These are phyloP conservation scores for Priceomyces castillae DNA, from an alignment of 805 yeast genomes.

Conservation along the genomic window DNA sequence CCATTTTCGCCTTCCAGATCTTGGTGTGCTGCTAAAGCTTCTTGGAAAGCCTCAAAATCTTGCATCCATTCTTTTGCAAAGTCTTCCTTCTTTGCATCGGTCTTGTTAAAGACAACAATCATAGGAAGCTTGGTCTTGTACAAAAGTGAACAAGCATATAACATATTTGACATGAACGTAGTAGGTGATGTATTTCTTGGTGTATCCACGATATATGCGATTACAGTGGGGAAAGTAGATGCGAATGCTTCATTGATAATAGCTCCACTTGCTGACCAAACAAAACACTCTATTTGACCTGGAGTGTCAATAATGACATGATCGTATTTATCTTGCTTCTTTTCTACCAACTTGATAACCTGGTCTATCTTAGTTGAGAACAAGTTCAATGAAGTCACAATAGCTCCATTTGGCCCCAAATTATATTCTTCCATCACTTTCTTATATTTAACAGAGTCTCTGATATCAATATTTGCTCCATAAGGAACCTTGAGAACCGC, in stretches of 20 bases:
- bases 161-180: constrained; percentile 97
- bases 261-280: constrained; percentile 97
- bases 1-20: constrained; percentile 62
- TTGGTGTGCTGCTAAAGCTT: constrained; percentile 64
- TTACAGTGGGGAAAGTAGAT: constrained; percentile 89
- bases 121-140: constrained; percentile 96
- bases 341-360: constrained; percentile 81
- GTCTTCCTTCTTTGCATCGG: constrained; percentile 79
- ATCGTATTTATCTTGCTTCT: constrained; percentile 53
- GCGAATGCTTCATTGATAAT: constrained; percentile 97
- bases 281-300: constrained; percentile 97
- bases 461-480: constrained; percentile 89
- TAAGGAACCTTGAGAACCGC: constrained; percentile 94
- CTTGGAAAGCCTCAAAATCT: constrained; percentile 90
- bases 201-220: constrained; percentile 95
- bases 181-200: constrained; percentile 94
- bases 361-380: constrained; percentile 96
- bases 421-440: constrained; percentile 96
- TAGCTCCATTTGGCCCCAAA: constrained; percentile 97
- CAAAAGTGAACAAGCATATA: constrained; percentile 94
- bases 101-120: constrained; percentile 94
- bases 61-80: constrained; percentile 97
- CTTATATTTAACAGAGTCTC: constrained; percentile 93
- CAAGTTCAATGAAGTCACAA: constrained; percentile 88
- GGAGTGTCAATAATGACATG: constrained; percentile 95